Conservation (phyloP, 2,329 filamentous ascomycete genomes). For the Fusarium brachygibbosum region DNA sequence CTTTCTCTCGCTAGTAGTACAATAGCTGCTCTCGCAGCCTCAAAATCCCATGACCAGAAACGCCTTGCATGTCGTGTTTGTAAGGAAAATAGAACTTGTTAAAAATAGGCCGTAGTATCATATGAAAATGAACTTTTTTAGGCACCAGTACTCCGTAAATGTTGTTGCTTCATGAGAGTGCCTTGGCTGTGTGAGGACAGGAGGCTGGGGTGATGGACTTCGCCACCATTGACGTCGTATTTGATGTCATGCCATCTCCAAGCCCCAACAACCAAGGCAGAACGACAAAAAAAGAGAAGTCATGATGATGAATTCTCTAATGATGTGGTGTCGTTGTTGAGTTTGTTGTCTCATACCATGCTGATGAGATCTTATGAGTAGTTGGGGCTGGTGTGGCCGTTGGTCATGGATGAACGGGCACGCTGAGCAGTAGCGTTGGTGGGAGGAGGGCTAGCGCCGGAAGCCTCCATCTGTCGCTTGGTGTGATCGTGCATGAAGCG, state of each 20-base stretch:
- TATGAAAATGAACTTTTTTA: slow-evolving; percentile 37
- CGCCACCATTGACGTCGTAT: slow-evolving; percentile 39
- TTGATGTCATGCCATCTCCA: slow-evolving; percentile 33
- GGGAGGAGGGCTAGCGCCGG: slow-evolving; percentile 51
- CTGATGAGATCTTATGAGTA: slow-evolving; percentile 19
- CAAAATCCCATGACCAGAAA: slow-evolving; percentile 20
- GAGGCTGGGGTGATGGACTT: slow-evolving; percentile 24
- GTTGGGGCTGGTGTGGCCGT: slow-evolving; percentile 47
- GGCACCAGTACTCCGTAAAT: slow-evolving; percentile 27
- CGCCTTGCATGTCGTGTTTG: slow-evolving; percentile 40
- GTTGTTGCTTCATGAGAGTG: slow-evolving; percentile 14
- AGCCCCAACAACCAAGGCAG: slow-evolving; percentile 8
- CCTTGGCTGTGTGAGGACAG: neutral
- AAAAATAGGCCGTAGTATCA: slow-evolving; percentile 26
- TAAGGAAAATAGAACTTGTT: slow-evolving; percentile 20
- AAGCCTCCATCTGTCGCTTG: slow-evolving; percentile 73
- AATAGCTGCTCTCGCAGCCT: slow-evolving; percentile 9
- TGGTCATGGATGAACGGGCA: slow-evolving; percentile 43
- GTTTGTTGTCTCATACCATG: slow-evolving; percentile 3
- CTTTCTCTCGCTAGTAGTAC: slow-evolving; percentile 21
- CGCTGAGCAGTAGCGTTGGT: slow-evolving; percentile 29
- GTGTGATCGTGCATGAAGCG: slow-evolving; percentile 75
- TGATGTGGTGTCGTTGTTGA: neutral
- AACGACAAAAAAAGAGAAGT: slow-evolving; percentile 7
- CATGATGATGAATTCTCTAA: neutral